These are phyloP conservation scores for Dichotomocladium elegans DNA, from an alignment of 371 early-diverging fungal species.

Conservation along the genomic window DNA sequence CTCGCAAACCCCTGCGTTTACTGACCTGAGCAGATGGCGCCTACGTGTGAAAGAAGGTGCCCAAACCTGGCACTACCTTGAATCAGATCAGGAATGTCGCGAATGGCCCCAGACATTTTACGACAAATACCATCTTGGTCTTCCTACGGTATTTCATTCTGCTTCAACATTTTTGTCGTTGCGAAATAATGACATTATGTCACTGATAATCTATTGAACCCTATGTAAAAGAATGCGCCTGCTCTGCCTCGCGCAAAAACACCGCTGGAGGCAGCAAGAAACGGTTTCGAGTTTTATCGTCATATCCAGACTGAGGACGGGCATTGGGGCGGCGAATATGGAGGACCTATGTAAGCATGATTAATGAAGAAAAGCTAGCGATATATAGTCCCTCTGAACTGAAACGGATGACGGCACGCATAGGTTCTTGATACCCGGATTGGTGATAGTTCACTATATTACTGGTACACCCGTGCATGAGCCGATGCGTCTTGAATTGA, in stretches of 20 bases:
- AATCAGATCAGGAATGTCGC: constrained; percentile 57
- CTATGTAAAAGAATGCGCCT: constrained; percentile 45
- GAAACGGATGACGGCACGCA: not conserved
- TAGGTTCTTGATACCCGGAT: constrained; percentile 87
- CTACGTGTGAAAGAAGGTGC: constrained; percentile 78
- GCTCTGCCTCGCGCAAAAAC: constrained; percentile 49
- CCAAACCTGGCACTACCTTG: constrained; percentile 91
- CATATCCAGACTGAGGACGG: constrained; percentile 92
- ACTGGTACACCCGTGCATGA: constrained; percentile 67
- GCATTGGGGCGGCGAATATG: constrained; percentile 96
- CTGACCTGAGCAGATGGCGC: constrained; percentile 78
- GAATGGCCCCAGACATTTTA: constrained; percentile 72
- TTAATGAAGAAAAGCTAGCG: too few species aligned
- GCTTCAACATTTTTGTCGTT: not conserved
- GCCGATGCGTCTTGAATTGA: constrained; percentile 69
- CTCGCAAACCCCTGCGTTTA: constrained; percentile 40
- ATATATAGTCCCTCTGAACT: too few species aligned
- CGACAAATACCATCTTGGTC: constrained; percentile 91
- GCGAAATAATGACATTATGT: too few species aligned
- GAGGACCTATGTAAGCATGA: constrained; percentile 90
- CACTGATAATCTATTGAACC: not conserved
- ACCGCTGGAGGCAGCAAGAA: constrained; percentile 79
- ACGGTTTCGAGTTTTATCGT: constrained; percentile 85
- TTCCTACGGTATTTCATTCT: constrained; percentile 50
- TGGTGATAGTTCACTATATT: constrained; percentile 83